Conservation (phyloP, 2,329 filamentous ascomycete species). For the Chalaropsis thielavioides region DNA sequence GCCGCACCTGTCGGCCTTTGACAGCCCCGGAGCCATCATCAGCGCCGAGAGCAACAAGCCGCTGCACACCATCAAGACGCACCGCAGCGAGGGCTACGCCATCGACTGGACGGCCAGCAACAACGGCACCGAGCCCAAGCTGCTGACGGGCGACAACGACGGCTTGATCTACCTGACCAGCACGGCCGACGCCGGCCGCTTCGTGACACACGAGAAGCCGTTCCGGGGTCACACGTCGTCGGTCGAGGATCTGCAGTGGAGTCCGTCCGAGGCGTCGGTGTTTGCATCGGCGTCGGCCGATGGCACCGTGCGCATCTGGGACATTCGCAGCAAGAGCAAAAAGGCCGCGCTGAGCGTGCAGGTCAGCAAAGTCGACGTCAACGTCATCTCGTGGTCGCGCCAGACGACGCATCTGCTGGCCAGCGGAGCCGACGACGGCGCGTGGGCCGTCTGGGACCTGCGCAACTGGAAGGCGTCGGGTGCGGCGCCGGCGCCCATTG, state of each 20-base stretch:
- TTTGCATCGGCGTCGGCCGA: conserved; percentile 91
- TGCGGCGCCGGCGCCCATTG: conserved; percentile 63
- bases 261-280: conserved; percentile 78
- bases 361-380: conserved; percentile 75
- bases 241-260: conserved; percentile 95
- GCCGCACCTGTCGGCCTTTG: conserved; percentile 75
- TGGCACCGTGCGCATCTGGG: conserved; percentile 92
- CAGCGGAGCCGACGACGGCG: conserved; percentile 82
- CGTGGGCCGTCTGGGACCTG: conserved; percentile 93
- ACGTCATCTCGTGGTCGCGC: conserved; percentile 89
- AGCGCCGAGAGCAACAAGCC: conserved; percentile 78
- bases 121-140: conserved; percentile 61
- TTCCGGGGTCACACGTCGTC: conserved; percentile 74
- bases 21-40: conserved; percentile 69
- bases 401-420: conserved; percentile 82
- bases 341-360: conserved; percentile 78
- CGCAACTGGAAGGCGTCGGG: conserved; percentile 68
- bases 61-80: conserved; percentile 70
- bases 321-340: conserved; percentile 77
- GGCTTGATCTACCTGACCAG: conserved; percentile 83
- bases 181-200: conserved; percentile 73
- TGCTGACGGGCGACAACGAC: conserved; percentile 82
- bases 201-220: conserved; percentile 69
- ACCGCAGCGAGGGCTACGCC: conserved; percentile 88
- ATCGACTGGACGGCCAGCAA: conserved; percentile 55